Evolutionary conservation across 805 yeast genomes (phyloP).

Genomic region (Starmerella bombi): DNA sequence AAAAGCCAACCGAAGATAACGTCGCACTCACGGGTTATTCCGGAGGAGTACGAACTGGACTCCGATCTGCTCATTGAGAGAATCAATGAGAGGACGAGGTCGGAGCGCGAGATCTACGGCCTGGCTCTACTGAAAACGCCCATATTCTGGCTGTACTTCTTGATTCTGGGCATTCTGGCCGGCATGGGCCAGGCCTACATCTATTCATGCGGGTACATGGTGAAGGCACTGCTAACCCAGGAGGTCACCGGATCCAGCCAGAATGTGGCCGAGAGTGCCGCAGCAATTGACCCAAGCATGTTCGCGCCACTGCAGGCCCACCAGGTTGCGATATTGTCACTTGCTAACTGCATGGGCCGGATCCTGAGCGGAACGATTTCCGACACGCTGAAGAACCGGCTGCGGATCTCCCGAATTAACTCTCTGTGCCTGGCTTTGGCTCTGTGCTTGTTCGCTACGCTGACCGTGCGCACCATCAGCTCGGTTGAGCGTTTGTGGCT

Average conservation of each 20-base stretch:
- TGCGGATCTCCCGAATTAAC: constrained; percentile 36
- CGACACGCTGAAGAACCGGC: constrained; percentile 40
- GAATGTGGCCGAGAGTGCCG: constrained; percentile 3
- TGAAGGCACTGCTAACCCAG: constrained; percentile 32
- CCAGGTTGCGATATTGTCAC: constrained; percentile 60
- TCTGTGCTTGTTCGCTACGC: constrained; percentile 39
- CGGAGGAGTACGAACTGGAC: constrained; percentile 11
- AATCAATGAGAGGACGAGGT: constrained; percentile 8
- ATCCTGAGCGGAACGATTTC: constrained; percentile 50
- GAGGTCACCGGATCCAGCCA: not conserved
- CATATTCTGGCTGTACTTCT: constrained; percentile 40
- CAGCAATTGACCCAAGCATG: not conserved
- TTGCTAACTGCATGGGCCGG: constrained; percentile 56
- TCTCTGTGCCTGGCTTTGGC: constrained; percentile 41
- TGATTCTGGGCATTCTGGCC: constrained; percentile 41
- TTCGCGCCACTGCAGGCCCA: constrained; percentile 39
- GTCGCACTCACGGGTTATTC: not conserved
- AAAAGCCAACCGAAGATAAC: constrained; percentile 10
- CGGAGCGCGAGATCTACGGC: constrained; percentile 13
- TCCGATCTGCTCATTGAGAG: constrained; percentile 14
- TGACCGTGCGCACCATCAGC: constrained; percentile 21
- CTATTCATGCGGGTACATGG: constrained; percentile 60
- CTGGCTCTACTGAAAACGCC: constrained; percentile 21
- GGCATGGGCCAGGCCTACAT: constrained; percentile 68
- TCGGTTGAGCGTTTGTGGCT: constrained; percentile 31